phyloP scores from a whole-genome alignment of 2,329 filamentous ascomycete species.

The Dactylellina sp. region DNA sequence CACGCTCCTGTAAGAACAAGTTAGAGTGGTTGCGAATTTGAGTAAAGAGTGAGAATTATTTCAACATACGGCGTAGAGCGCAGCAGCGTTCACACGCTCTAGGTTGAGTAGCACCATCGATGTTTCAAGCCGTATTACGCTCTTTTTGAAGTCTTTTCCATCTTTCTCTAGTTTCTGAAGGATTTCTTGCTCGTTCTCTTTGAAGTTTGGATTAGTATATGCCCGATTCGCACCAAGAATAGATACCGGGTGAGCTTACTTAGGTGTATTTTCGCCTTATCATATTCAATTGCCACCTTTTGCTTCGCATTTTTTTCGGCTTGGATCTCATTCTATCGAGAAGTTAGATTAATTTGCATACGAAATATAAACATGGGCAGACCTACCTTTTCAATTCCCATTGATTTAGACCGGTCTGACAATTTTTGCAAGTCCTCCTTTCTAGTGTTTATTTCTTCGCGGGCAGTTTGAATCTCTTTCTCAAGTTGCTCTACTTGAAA shows the following conservation, averaged over 20 bases:
- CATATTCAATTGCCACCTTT: constrained; percentile 10
- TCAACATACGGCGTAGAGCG: constrained; percentile 69
- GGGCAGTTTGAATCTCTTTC: constrained; percentile 63
- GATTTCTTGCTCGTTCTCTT: constrained; percentile 40
- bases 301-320: constrained; percentile 61
- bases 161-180: constrained; percentile 39
- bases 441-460: constrained; percentile 62
- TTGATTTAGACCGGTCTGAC: constrained; percentile 68
- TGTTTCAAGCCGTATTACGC: constrained; percentile 40
- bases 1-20: constrained; percentile 46
- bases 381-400: constrained; percentile 67
- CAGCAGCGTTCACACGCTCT: constrained; percentile 61
- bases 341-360: constrained; percentile 10
- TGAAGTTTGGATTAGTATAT: constrained; percentile 54
- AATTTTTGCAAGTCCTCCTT: constrained; percentile 68
- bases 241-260: not conserved
- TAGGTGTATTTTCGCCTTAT: constrained; percentile 31
- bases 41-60: constrained; percentile 39
- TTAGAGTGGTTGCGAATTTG: not conserved
- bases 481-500: constrained; percentile 64
- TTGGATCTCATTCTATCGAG: constrained; percentile 66
- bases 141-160: constrained; percentile 42
- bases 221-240: not conserved
- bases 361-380: not conserved
- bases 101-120: constrained; percentile 25